Percentiles rank a stretch among this genome's conserved stretches.
Evolutionary conservation across 2,329 filamentous ascomycete genomes (phyloP).

Genomic region (Paracorniculantispora psalliotae): DNA sequence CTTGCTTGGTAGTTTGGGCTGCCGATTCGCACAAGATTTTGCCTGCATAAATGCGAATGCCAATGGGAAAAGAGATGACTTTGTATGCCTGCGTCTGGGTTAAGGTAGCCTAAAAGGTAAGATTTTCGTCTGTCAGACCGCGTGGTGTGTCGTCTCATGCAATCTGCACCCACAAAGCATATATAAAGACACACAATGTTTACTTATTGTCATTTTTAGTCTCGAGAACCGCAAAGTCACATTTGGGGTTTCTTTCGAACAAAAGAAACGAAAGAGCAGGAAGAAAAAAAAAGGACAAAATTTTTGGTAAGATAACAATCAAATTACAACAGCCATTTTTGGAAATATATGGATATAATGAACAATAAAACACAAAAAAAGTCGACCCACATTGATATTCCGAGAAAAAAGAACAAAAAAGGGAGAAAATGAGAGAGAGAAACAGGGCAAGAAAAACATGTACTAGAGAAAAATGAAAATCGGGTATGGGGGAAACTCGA

Average conservation of each 20-base stretch:
- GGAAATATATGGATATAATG: conserved; percentile 15
- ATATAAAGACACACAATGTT: not conserved
- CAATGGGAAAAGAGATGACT: too few species aligned
- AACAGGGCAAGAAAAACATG: conserved; percentile 3
- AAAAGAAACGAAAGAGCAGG: not conserved
- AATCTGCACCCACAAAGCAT: not conserved
- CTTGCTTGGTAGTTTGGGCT: too few species aligned
- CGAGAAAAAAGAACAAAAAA: conserved; percentile 10
- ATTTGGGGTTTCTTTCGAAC: not conserved
- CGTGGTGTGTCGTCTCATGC: not conserved
- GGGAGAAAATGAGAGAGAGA: conserved; percentile 16
- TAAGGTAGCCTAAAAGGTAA: too few species aligned
- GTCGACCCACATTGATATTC: conserved; percentile 13
- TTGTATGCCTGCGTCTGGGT: too few species aligned
- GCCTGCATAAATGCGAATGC: too few species aligned
- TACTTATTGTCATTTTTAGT: not conserved
- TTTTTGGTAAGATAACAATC: conserved; percentile 5
- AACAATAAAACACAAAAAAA: conserved; percentile 15
- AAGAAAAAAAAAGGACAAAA: not conserved
- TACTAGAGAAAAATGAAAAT: conserved; percentile 6
- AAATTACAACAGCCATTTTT: conserved; percentile 16
- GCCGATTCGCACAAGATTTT: too few species aligned
- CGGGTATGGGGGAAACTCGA: not conserved
- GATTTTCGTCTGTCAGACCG: not conserved
- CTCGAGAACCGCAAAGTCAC: not conserved